Evolutionary conservation across 1,139 yeast genomes (phyloP).

Genomic region (Candida sp.): DNA sequence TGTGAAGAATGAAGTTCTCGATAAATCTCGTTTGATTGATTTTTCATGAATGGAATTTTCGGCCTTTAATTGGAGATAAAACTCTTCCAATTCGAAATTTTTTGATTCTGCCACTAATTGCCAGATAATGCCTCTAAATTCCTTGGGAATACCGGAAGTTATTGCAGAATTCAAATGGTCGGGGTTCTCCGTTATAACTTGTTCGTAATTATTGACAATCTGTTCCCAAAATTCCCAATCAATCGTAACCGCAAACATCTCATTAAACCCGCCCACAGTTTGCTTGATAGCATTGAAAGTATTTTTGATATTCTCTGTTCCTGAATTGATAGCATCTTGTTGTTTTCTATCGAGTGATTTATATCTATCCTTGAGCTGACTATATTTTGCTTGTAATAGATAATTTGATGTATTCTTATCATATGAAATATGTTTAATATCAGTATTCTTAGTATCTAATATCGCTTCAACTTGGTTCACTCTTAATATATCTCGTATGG

Average conservation of each 20-base stretch:
- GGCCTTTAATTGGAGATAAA: constrained; percentile 49
- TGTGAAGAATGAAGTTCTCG: constrained; percentile 80
- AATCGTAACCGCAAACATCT: constrained; percentile 25
- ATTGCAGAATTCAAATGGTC: constrained; percentile 58
- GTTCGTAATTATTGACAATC: constrained; percentile 70
- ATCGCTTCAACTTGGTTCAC: constrained; percentile 21
- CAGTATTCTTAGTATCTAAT: constrained; percentile 4
- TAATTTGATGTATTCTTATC: constrained; percentile 24
- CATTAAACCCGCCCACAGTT: constrained; percentile 42
- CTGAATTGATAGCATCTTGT: constrained; percentile 52
- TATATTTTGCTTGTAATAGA: constrained; percentile 34
- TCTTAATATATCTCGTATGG: constrained; percentile 26
- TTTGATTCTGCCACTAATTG: constrained; percentile 85
- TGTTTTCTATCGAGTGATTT: constrained; percentile 25
- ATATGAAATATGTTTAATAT: constrained; percentile 12
- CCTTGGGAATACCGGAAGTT: constrained; percentile 77
- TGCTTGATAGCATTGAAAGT: constrained; percentile 56
- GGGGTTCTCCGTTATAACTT: constrained; percentile 62
- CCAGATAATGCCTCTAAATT: constrained; percentile 89
- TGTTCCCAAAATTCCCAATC: constrained; percentile 92
- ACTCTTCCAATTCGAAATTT: constrained; percentile 68
- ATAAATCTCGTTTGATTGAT: constrained; percentile 75
- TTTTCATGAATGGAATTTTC: constrained; percentile 67
- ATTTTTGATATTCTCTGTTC: constrained; percentile 60
- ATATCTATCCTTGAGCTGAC: constrained; percentile 26